Base-by-base conservation (phyloP, 495 filamentous ascomycete genomes). In the Daldinia vernicosa region DNA sequence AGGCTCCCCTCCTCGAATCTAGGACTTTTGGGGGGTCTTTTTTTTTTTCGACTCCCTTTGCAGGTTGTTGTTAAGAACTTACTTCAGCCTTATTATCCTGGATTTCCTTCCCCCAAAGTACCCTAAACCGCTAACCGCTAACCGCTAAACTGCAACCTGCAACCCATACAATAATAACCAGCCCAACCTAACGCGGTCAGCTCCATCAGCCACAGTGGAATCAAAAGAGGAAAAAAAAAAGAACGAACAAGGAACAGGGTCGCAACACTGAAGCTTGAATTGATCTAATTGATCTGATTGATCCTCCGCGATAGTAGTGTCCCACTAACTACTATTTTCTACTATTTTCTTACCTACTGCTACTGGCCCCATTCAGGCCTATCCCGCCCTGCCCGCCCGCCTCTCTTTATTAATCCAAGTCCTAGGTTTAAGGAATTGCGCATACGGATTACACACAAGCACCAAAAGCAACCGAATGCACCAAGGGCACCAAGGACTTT, bases 181-280 rank as follows among this genome's bases (percentile, higher is more conserved):
- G 60, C 52, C 35, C 22, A 39, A 26, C 39, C 35, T 59, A 62
- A 56, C 57, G 65, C 55, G 17, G 66, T 73, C 70, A 69, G 70
- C 70, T 68, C 47, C 64, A 60, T 72, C 64, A 73, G 70, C 70
- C 70, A 73, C 70, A 66, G 61, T 73, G 66, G 70, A 73, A 60
- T 69, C 56, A 22, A 66, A 19, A 22, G n/a, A 11, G 0, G 4
- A 30, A 17, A 53, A 53, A n/a, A 30, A 30, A 30, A 14, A 61
- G 37, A 73, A 51, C 47, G 28, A 60, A 65, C 65, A 57, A 61
- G 56, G 65, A 66, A 68, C 56, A 64, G 60, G 64, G 55, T 22
- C 19, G 19, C 43, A 47, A 12, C 19, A 47, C 19, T 47, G 17
- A 47, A 47, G 43, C 24, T 47, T 47, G 24, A 47, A 47, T 47